Base-by-base conservation (phyloP, 2,329 filamentous ascomycete genomes). In the Metarhizium guizhouense region DNA sequence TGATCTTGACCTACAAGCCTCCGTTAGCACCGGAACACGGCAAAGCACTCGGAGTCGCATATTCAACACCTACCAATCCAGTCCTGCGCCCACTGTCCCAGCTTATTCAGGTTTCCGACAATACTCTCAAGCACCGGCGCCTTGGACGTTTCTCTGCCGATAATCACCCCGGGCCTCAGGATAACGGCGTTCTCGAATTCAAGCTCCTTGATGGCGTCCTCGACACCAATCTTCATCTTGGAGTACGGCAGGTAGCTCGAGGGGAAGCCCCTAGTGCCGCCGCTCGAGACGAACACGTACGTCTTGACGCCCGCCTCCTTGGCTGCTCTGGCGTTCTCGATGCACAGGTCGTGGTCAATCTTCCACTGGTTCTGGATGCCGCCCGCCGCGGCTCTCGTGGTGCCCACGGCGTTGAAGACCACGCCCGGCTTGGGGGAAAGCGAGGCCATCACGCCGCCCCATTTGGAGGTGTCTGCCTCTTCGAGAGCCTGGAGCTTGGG, bases 311-410 rank as follows among this genome's bases (percentile, higher is more conserved):
- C 90, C 0, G 85, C 82, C 4, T 79, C 80, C 66, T 86, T 89
- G 47, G 92, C 90, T 0, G 87, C 84, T 58, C 81, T 79, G 4
- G 89, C 91, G 29, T 95, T 77, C 60, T 86, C 84, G 52, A 95
- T 70, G 71, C 95, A 95, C 47, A 96, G 77, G 66, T 94, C 90
- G 67, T 91, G 83, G 73, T 96, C 93, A 60, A 96, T 88, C 67
- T 88, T 88, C 74, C 90, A 87, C 73, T 96, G 93, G 58, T 85
- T 84, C 32, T 84, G 86, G 61, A 95, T 74, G 56, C 87, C 78
- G 59, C 92, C 92, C 0, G 90, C 91, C 13, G 79, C 77, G 0
- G 76, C 86, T 51, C 84, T 82, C 0, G 92, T 96, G 2, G 90
- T 96, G 57, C 86, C 93, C 1, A 96, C 79, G 1, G 83, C 83